Percentiles rank a stretch among this genome's conserved stretches.
These are phyloP conservation scores for Juglanconis juglandina DNA, from an alignment of 2,329 filamentous ascomycete species.

Conservation along the genomic window DNA sequence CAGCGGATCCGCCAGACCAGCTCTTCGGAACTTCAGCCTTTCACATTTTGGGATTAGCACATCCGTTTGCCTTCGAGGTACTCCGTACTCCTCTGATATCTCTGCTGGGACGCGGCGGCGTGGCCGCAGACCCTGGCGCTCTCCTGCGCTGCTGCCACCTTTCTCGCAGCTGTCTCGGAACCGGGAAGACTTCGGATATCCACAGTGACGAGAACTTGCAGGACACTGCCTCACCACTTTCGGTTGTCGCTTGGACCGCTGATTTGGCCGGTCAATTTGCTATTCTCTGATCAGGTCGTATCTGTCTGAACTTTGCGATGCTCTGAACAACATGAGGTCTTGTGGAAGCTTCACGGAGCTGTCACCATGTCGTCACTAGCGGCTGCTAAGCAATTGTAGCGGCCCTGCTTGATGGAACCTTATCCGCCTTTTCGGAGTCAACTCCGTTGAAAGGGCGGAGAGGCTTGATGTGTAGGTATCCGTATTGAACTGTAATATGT, in stretches of 20 bases:
- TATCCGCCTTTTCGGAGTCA: not conserved
- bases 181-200: conserved; percentile 5
- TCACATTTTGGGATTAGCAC: not conserved
- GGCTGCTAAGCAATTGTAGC: not conserved
- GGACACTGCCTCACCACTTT: conserved; percentile 14
- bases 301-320: not conserved
- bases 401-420: not conserved
- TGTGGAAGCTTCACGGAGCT: not conserved
- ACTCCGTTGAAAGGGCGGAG: not conserved
- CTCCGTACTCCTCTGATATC: not conserved
- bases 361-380: not conserved
- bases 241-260: not conserved
- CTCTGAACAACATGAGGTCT: not conserved
- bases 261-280: not conserved
- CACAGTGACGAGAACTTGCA: conserved; percentile 15
- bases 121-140: conserved; percentile 12
- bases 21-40: not conserved
- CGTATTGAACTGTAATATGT: not conserved
- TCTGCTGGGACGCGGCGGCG: conserved; percentile 4
- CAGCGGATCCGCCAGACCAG: conserved; percentile 15
- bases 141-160: conserved; percentile 13
- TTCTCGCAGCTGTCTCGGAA: conserved; percentile 7
- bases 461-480: not conserved
- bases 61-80: not conserved
- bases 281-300: not conserved